Evolutionary conservation across 2,329 filamentous ascomycete species (phyloP).

Genomic region (Alternaria incomplexa): DNA sequence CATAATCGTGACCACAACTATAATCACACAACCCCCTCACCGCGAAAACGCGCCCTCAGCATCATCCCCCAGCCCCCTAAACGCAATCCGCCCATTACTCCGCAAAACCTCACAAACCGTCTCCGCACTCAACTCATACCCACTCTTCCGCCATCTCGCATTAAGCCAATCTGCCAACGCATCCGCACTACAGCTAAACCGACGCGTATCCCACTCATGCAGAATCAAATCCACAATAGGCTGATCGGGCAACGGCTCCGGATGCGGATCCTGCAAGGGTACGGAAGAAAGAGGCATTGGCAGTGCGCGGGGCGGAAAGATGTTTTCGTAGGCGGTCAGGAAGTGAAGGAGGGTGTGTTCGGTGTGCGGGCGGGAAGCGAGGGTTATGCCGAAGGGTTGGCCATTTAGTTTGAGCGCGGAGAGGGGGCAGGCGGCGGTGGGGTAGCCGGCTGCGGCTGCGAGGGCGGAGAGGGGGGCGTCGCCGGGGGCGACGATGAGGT

Average conservation of each 20-base stretch:
- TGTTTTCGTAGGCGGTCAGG: constrained; percentile 45
- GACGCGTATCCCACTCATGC: constrained; percentile 43
- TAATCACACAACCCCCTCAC: background rate
- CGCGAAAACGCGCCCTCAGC: constrained; percentile 39
- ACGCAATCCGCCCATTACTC: constrained; percentile 43
- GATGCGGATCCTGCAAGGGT: constrained; percentile 33
- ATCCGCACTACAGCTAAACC: constrained; percentile 41
- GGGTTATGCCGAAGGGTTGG: constrained; percentile 44
- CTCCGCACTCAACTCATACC: constrained; percentile 42
- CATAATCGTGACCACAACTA: background rate
- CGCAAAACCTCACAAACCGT: constrained; percentile 45
- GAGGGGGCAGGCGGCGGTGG: constrained; percentile 43
- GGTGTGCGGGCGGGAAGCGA: constrained; percentile 40
- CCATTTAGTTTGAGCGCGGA: constrained; percentile 44
- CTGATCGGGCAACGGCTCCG: constrained; percentile 38
- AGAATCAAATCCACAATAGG: constrained; percentile 43
- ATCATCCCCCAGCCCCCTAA: constrained; percentile 45
- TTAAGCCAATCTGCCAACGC: constrained; percentile 45
- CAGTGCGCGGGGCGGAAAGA: constrained; percentile 41
- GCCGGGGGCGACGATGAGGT: constrained; percentile 43
- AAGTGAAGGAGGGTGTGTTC: constrained; percentile 45
- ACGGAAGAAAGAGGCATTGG: constrained; percentile 38
- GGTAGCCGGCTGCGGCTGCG: constrained; percentile 45
- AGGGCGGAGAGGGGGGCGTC: constrained; percentile 45
- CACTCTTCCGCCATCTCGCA: constrained; percentile 43